phyloP scores from a whole-genome alignment of 2,329 filamentous ascomycete genomes.

The Fusarium sp. region DNA sequence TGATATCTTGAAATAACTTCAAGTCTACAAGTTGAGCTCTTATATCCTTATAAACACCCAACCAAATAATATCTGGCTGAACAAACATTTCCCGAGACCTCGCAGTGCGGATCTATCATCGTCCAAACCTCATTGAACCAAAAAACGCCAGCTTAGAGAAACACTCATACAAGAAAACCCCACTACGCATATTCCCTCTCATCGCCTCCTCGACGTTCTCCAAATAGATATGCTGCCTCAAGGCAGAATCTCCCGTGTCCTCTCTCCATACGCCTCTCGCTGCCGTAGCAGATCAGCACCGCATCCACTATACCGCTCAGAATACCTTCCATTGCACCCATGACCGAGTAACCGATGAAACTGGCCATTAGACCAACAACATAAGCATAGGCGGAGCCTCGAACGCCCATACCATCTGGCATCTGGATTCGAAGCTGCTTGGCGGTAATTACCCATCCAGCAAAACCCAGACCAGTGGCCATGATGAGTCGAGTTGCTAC shows the following conservation, averaged over 20 bases:
- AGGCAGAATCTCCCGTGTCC: slow-evolving; percentile 84
- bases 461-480: slow-evolving; percentile 88
- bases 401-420: slow-evolving; percentile 65
- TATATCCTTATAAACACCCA: slow-evolving; percentile 1
- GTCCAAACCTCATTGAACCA: slow-evolving; percentile 8
- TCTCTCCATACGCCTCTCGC: slow-evolving; percentile 77
- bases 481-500: slow-evolving; percentile 93
- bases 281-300: slow-evolving; percentile 92
- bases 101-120: slow-evolving; percentile 35
- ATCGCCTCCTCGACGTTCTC: slow-evolving; percentile 62
- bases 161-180: slow-evolving; percentile 19
- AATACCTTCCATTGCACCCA: slow-evolving; percentile 91
- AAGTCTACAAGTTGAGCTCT: slow-evolving; percentile 8
- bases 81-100: slow-evolving; percentile 7
- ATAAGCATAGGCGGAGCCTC: slow-evolving; percentile 92
- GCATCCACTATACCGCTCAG: slow-evolving; percentile 88
- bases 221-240: slow-evolving; percentile 90
- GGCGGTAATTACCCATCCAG: slow-evolving; percentile 95
- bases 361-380: slow-evolving; percentile 91
- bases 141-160: slow-evolving; percentile 31
- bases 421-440: slow-evolving; percentile 74
- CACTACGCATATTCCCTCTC: slow-evolving; percentile 46
- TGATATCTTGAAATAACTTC: slow-evolving; percentile 8
- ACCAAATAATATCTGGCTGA: slow-evolving; percentile 8
- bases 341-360: slow-evolving; percentile 92